A percentile compares a stretch with the other conserved stretches of the same genome.
These are phyloP conservation scores for Serendipita vermifera DNA, from an alignment of 768 basidiomycete species.

Conservation along the genomic window DNA sequence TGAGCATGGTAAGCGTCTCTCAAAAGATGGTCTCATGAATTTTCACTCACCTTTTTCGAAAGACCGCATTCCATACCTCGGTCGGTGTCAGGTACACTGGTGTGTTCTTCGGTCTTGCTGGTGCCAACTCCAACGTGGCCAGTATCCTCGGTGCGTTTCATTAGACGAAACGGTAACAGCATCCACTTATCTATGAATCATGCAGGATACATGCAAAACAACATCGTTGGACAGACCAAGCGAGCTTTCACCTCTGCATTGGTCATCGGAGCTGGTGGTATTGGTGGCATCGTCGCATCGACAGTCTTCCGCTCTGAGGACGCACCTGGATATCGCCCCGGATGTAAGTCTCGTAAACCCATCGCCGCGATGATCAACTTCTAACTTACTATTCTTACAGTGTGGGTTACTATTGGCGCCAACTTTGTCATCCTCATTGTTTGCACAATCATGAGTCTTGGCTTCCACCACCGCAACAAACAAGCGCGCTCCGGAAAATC, in stretches of 20 bases:
- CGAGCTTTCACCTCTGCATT: constrained; percentile 18
- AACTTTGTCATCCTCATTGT: constrained; percentile 13
- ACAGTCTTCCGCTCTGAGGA: constrained; percentile 12
- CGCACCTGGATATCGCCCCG: constrained; percentile 14
- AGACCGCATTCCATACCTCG: background rate
- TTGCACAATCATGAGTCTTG: constrained; percentile 9
- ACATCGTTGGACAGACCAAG: constrained; percentile 18
- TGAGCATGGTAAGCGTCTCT: constrained; percentile 9
- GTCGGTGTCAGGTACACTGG: constrained; percentile 6
- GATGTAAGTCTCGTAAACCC: constrained; percentile 10
- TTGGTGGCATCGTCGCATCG: constrained; percentile 19
- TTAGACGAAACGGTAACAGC: no score
- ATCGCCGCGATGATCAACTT: background rate
- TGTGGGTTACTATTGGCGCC: constrained; percentile 14
- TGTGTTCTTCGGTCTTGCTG: constrained; percentile 10
- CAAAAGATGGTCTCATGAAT: no score
- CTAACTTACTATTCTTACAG: background rate
- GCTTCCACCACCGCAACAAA: constrained; percentile 14
- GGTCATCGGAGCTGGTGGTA: constrained; percentile 16
- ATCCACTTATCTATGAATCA: no score
- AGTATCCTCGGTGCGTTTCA: background rate
- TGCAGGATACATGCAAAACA: constrained; percentile 16
- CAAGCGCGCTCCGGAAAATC: constrained; percentile 12
- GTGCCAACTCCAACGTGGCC: constrained; percentile 10
- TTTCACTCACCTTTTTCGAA: background rate